Evolutionary conservation across 78 protist genomes (phyloP).

Genomic region (Salpingoeca rosetta): DNA sequence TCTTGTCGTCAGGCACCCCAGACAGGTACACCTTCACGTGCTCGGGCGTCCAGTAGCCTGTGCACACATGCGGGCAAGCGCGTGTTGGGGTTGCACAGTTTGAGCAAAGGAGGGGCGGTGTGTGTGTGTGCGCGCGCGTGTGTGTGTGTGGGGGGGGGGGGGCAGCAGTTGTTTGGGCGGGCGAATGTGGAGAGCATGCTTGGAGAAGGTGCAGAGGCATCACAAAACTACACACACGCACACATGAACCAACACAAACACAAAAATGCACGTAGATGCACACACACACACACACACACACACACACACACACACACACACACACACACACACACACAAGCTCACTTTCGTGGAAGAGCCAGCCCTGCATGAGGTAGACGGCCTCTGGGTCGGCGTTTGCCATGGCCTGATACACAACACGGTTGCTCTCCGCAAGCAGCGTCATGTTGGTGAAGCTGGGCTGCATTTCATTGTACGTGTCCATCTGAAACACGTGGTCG

Average conservation of each 20-base stretch:
- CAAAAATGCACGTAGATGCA: no score
- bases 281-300: no score
- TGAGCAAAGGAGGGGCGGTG: neutral
- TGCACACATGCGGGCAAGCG: neutral
- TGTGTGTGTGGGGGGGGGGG: no score
- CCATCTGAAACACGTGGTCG: constrained; percentile 32
- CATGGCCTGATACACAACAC: constrained; percentile 12
- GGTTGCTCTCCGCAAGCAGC: constrained; percentile 12
- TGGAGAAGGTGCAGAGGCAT: no score
- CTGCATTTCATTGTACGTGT: constrained; percentile 43
- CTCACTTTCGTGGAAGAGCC: constrained; percentile 38
- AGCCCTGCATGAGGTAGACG: constrained; percentile 54
- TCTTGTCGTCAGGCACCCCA: constrained; percentile 15
- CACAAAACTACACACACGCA: no score
- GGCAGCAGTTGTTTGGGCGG: no score
- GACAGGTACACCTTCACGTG: constrained; percentile 12
- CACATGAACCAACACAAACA: no score
- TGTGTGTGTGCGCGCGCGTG: no score
- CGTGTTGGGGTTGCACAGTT: neutral
- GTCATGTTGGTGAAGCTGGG: constrained; percentile 15
- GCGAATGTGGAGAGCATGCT: no score
- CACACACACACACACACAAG: neutral
- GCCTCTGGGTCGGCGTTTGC: constrained; percentile 32
- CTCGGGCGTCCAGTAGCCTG: constrained; percentile 9
- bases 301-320: no score